These are phyloP conservation scores for Fusarium oligoseptatum DNA, from an alignment of 2,329 filamentous ascomycete genomes.

Conservation along the genomic window DNA sequence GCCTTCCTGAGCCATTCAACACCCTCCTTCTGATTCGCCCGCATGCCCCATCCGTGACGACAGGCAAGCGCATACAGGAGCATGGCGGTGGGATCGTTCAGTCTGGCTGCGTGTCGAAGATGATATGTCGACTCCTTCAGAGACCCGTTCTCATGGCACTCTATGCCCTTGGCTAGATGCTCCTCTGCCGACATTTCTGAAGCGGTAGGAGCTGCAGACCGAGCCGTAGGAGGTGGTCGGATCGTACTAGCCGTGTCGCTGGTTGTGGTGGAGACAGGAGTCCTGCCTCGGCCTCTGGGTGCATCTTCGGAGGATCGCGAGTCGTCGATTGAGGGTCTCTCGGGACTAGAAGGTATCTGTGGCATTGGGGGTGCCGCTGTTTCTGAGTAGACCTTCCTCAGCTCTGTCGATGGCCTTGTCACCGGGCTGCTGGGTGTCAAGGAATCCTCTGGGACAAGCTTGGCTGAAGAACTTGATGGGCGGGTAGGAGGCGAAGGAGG, in stretches of 20 bases:
- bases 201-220: slow-evolving; percentile 66
- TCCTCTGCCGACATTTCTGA: slow-evolving; percentile 86
- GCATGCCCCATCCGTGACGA: slow-evolving; percentile 97
- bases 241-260: slow-evolving; percentile 70
- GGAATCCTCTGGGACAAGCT: slow-evolving; percentile 55
- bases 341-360: slow-evolving; percentile 60
- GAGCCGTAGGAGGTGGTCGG: slow-evolving; percentile 54
- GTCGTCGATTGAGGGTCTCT: slow-evolving; percentile 60
- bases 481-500: slow-evolving; percentile 73
- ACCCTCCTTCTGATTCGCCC: slow-evolving; percentile 88
- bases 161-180: slow-evolving; percentile 90
- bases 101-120: slow-evolving; percentile 86
- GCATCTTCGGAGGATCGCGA: slow-evolving; percentile 63
- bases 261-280: slow-evolving; percentile 63
- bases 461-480: slow-evolving; percentile 68
- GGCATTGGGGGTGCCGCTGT: slow-evolving; percentile 54
- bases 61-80: slow-evolving; percentile 95
- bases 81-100: slow-evolving; percentile 93
- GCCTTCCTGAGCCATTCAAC: slow-evolving; percentile 94
- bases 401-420: slow-evolving; percentile 63
- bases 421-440: slow-evolving; percentile 48
- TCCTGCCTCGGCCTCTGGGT: slow-evolving; percentile 62
- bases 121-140: slow-evolving; percentile 97
- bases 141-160: slow-evolving; percentile 87
- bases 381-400: slow-evolving; percentile 64